These are phyloP conservation scores for Eremochloa ophiuroides DNA, from an alignment of 176 grass and related monocot species.

Conservation along the genomic window DNA sequence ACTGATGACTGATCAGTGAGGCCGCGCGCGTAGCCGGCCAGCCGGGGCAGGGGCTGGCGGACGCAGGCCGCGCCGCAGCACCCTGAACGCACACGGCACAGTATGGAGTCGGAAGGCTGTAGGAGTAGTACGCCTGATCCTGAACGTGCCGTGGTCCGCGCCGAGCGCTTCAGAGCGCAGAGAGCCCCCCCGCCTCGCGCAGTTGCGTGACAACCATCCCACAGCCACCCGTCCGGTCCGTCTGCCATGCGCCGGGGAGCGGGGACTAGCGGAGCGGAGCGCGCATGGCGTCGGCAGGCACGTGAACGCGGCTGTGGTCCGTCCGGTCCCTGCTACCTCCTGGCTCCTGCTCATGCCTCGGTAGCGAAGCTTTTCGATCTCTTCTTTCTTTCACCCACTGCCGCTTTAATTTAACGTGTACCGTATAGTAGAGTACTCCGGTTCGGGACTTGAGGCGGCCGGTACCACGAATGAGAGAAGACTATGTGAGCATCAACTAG, in stretches of 20 bases:
- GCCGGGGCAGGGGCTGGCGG: too few species aligned
- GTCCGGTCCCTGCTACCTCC: neutral
- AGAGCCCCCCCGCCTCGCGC: neutral
- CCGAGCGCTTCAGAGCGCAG: neutral
- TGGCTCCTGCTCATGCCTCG: neutral
- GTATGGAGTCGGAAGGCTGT: neutral
- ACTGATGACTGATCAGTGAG: too few species aligned
- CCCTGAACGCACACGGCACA: too few species aligned
- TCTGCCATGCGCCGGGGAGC: neutral
- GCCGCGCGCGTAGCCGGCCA: too few species aligned
- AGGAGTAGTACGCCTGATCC: too few species aligned
- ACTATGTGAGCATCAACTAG: too few species aligned
- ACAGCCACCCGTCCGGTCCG: slow-evolving; percentile 10
- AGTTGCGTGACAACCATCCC: slow-evolving; percentile 9
- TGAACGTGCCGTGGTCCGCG: neutral
- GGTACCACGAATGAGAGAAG: too few species aligned
- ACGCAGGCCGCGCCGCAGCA: too few species aligned
- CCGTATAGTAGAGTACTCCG: too few species aligned
- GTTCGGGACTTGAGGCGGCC: too few species aligned
- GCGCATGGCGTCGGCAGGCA: neutral
- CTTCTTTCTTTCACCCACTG: neutral
- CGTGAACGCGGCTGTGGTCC: slow-evolving; percentile 37
- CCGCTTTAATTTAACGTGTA: too few species aligned
- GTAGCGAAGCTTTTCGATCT: neutral
- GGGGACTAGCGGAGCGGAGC: neutral